phyloP scores from a whole-genome alignment of 2,329 filamentous ascomycete genomes.

The Neonectria magnoliae region DNA sequence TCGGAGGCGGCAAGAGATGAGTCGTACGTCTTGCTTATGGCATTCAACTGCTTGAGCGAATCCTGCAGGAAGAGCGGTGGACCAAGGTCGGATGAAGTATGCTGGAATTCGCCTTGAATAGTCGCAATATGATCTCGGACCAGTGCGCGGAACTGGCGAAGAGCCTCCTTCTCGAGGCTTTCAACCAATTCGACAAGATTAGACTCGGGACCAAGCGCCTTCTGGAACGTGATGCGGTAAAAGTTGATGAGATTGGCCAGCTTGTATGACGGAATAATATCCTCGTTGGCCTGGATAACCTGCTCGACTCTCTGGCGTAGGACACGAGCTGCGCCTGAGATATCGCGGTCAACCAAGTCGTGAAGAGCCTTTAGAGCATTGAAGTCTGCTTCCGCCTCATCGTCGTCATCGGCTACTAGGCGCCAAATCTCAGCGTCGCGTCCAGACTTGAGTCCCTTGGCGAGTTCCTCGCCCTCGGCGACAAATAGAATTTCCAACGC shows the following conservation, averaged over 20 bases:
- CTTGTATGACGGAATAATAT: conserved; percentile 88
- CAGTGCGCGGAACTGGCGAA: conserved; percentile 83
- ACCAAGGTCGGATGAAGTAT: conserved; percentile 76
- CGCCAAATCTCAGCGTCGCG: conserved; percentile 88
- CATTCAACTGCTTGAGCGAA: conserved; percentile 78
- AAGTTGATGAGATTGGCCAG: conserved; percentile 90
- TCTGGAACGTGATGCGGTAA: conserved; percentile 86
- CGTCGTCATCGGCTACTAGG: conserved; percentile 65
- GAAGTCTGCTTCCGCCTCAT: conserved; percentile 67
- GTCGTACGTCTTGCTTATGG: conserved; percentile 88
- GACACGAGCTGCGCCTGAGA: conserved; percentile 83
- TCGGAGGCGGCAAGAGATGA: conserved; percentile 74
- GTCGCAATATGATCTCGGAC: conserved; percentile 83
- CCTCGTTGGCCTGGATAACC: conserved; percentile 91
- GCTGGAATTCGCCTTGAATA: conserved; percentile 76
- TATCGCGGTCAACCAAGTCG: conserved; percentile 85
- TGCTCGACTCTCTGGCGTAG: conserved; percentile 91
- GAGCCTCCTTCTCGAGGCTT: conserved; percentile 77
- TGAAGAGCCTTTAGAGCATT: conserved; percentile 85
- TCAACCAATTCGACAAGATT: conserved; percentile 74
- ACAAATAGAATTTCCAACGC: conserved; percentile 92
- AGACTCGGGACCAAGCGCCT: conserved; percentile 76
- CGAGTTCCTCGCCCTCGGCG: conserved; percentile 88
- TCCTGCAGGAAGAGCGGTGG: conserved; percentile 84
- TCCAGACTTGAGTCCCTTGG: conserved; percentile 81